Conservation (phyloP, 805 yeast species). For the Blastobotrys peoriensis region DNA sequence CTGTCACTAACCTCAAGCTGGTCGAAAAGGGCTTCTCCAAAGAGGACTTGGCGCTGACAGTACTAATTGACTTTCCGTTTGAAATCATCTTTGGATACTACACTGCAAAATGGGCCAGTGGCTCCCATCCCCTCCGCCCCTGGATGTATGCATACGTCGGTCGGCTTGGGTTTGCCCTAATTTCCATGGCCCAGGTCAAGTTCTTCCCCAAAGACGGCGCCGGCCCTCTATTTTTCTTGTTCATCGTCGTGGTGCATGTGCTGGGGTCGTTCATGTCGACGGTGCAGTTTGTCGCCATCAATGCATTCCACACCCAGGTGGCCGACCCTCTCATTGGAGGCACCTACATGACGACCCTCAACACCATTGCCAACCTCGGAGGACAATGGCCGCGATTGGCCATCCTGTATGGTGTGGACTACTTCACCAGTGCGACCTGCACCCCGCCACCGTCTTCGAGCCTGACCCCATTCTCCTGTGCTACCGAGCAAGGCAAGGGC, state of each 20-base stretch:
- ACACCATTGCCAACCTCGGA: constrained; percentile 87
- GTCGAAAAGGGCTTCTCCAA: constrained; percentile 87
- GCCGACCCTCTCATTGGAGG: constrained; percentile 97
- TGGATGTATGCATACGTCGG: constrained; percentile 89
- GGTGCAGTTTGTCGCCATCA: constrained; percentile 87
- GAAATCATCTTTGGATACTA: constrained; percentile 93
- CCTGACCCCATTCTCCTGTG: constrained; percentile 28
- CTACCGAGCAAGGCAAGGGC: constrained; percentile 37
- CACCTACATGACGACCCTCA: constrained; percentile 93
- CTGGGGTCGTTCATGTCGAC: constrained; percentile 89
- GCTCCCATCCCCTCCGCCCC: constrained; percentile 61
- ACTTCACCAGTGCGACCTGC: constrained; percentile 64
- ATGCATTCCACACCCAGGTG: constrained; percentile 90
- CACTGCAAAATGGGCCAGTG: constrained; percentile 91
- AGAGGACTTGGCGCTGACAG: constrained; percentile 90
- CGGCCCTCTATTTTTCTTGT: constrained; percentile 46
- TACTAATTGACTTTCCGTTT: constrained; percentile 90
- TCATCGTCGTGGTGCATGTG: constrained; percentile 73
- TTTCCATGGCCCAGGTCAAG: constrained; percentile 70
- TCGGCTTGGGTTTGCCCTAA: constrained; percentile 62
- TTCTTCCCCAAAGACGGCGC: constrained; percentile 60
- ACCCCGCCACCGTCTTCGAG: constrained; percentile 12
- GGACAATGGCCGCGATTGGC: constrained; percentile 97
- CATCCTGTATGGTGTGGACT: constrained; percentile 73
- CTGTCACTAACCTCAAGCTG: constrained; percentile 86